Conservation (phyloP, 176 grass and related monocot genomes). For the Elymus sibiricus region DNA sequence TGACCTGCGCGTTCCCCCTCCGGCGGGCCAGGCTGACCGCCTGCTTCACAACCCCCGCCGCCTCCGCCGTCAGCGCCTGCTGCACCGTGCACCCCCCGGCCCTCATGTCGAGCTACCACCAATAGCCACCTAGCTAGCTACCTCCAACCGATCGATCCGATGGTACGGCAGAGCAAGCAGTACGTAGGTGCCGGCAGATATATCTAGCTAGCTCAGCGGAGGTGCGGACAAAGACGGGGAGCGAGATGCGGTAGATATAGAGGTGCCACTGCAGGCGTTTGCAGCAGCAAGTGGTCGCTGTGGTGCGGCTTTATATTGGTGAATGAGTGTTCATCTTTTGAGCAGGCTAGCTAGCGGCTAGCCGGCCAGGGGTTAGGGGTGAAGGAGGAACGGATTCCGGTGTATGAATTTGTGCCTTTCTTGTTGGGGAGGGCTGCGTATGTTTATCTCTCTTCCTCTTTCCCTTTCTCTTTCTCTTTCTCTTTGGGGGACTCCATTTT, state of each 20-base stretch:
- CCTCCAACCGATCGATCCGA: background rate
- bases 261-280: background rate
- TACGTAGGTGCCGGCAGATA: background rate
- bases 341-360: background rate
- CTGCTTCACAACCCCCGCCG: constrained; percentile 75
- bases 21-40: constrained; percentile 67
- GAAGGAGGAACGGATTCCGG: constrained; percentile 23
- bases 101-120: constrained; percentile 50
- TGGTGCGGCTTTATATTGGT: constrained; percentile 51
- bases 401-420: constrained; percentile 74
- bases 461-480: background rate
- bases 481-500: constrained; percentile 2
- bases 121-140: background rate
- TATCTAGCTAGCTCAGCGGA: background rate
- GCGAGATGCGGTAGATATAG: constrained; percentile 34
- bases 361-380: constrained; percentile 25
- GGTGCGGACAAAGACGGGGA: constrained; percentile 13
- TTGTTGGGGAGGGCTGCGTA: constrained; percentile 61
- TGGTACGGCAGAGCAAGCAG: background rate
- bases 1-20: constrained; percentile 88
- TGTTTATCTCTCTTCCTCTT: background rate
- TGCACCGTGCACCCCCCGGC: constrained; percentile 85
- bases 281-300: constrained; percentile 40
- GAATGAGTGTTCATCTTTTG: constrained; percentile 30
- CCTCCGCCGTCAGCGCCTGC: constrained; percentile 71